Evolutionary conservation across 768 basidiomycete genomes (phyloP).

Genomic region (Psilocybe cubensis): DNA sequence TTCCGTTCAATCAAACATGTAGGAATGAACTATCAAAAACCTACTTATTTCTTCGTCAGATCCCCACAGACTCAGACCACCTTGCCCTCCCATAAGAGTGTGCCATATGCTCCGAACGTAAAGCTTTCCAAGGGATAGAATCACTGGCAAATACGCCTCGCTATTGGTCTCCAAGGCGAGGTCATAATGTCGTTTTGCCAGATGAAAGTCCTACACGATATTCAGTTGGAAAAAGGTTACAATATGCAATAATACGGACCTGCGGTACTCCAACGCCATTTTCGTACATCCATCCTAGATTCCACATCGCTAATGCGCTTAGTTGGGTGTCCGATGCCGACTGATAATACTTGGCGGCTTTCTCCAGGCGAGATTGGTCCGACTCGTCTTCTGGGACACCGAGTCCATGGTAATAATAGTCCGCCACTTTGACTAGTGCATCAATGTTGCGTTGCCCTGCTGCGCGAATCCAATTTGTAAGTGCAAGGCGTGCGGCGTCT

Average conservation of each 20-base stretch:
- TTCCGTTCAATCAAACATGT: slow-evolving; percentile 5
- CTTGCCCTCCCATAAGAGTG: slow-evolving; percentile 71
- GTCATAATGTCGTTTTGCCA: slow-evolving; percentile 97
- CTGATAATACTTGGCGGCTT: slow-evolving; percentile 93
- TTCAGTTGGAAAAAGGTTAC: not conserved
- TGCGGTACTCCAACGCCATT: slow-evolving; percentile 91
- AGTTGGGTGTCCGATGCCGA: slow-evolving; percentile 91
- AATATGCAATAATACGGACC: slow-evolving; percentile 40
- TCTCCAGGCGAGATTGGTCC: slow-evolving; percentile 71
- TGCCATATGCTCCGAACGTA: slow-evolving; percentile 87
- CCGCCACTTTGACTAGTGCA: slow-evolving; percentile 95
- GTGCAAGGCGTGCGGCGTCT: slow-evolving; percentile 78
- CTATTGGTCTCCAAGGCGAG: slow-evolving; percentile 82
- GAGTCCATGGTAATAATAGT: slow-evolving; percentile 93
- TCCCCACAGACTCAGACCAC: slow-evolving; percentile 70
- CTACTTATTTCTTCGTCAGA: slow-evolving; percentile 51
- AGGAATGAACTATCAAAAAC: not conserved
- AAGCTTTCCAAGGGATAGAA: slow-evolving; percentile 80
- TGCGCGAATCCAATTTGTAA: slow-evolving; percentile 94
- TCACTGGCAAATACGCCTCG: slow-evolving; percentile 89
- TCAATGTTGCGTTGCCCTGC: slow-evolving; percentile 96
- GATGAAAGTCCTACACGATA: slow-evolving; percentile 79
- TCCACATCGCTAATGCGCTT: slow-evolving; percentile 97
- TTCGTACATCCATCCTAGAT: slow-evolving; percentile 99
- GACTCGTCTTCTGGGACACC: slow-evolving; percentile 69